Evolutionary conservation across 768 basidiomycete species (phyloP).

Genomic region (Kwoniella pini): DNA sequence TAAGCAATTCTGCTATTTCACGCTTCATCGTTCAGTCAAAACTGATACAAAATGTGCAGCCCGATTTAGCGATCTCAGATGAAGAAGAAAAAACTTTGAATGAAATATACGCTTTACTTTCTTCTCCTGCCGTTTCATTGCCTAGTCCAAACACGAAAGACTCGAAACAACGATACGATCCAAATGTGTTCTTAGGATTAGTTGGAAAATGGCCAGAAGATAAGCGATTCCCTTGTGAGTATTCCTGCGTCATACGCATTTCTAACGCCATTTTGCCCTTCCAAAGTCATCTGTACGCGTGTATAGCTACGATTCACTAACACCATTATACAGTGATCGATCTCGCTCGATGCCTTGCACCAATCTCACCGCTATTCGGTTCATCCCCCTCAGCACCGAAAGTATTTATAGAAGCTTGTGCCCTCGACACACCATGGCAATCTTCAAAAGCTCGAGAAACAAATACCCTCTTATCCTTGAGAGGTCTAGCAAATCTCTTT

Average conservation of each 20-base stretch:
- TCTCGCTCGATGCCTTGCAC: constrained; percentile 72
- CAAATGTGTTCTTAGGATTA: constrained; percentile 22
- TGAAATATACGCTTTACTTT: constrained; percentile 38
- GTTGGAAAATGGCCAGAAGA: constrained; percentile 47
- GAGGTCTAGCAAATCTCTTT: constrained; percentile 77
- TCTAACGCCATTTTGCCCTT: too few relatives aligned
- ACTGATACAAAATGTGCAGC: constrained; percentile 6
- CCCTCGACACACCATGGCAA: constrained; percentile 65
- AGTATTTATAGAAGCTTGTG: constrained; percentile 67
- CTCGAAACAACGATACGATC: constrained; percentile 34
- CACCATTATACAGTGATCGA: constrained; percentile 76
- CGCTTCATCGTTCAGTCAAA: background rate
- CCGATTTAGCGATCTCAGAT: constrained; percentile 26
- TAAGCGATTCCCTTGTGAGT: constrained; percentile 51
- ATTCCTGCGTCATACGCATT: background rate
- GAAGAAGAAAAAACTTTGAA: constrained; percentile 38
- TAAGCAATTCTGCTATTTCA: constrained; percentile 4
- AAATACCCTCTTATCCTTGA: constrained; percentile 75
- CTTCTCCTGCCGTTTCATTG: constrained; percentile 21
- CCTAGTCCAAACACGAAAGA: constrained; percentile 27
- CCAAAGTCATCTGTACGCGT: too few relatives aligned
- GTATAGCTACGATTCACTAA: too few relatives aligned
- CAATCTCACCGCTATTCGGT: constrained; percentile 62
- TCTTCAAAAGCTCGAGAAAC: constrained; percentile 74
- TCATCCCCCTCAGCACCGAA: constrained; percentile 61